A percentile compares a stretch with the other conserved stretches of the same genome.
Evolutionary conservation across 2,329 filamentous ascomycete species (phyloP).

Genomic region (Scopulariopsis brevicaulis): DNA sequence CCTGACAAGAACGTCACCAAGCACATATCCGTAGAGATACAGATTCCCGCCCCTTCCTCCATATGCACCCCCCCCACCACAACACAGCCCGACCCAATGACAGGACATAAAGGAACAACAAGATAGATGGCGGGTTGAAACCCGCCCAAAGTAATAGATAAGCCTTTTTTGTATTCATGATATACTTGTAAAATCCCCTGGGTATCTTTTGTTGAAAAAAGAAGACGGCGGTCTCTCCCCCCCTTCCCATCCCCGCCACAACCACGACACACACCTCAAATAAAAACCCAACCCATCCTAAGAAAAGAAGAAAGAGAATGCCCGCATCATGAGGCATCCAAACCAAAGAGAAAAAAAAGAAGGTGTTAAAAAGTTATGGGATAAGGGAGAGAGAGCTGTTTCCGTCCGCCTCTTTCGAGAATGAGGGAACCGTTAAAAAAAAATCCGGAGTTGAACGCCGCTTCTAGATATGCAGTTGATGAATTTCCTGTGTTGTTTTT

Average conservation of each 20-base stretch:
- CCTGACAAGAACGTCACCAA: no score
- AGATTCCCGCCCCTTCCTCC: no score
- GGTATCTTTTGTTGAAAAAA: conserved; percentile 8
- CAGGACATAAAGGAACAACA: neutral
- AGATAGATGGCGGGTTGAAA: neutral
- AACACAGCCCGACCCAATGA: no score
- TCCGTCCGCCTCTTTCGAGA: neutral
- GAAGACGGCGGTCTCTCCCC: neutral
- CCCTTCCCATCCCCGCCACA: neutral
- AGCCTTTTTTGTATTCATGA: neutral
- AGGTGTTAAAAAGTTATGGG: neutral
- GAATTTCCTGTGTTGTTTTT: neutral
- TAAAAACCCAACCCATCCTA: neutral
- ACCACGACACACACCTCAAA: neutral
- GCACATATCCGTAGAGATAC: no score
- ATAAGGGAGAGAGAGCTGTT: no score
- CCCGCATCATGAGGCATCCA: no score
- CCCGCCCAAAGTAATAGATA: neutral
- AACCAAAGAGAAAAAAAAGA: neutral
- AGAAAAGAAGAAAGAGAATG: no score
- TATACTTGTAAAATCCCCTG: neutral
- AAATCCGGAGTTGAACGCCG: conserved; percentile 5
- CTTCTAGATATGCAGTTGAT: conserved; percentile 6
- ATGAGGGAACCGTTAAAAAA: conserved; percentile 1
- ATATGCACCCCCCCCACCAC: no score